Evolutionary conservation across 371 early-diverging fungal genomes (phyloP), one percentile per base, ranked within the genome.

Genomic region (Lichtheimia corymbifera): DNA sequence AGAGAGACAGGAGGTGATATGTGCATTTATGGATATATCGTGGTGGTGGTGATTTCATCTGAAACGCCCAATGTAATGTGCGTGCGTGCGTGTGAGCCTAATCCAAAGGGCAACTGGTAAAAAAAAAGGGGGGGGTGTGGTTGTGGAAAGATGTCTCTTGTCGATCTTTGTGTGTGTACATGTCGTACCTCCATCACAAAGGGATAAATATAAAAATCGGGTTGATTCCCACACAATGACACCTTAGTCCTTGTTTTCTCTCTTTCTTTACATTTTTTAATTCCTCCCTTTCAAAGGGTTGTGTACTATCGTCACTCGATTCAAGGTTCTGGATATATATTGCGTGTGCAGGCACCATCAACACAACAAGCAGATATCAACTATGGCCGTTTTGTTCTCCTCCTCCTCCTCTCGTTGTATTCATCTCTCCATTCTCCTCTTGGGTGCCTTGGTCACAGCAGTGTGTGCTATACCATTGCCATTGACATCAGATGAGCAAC

Each of bases 131-230:
- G 47, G 12, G 14, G 1, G 22, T 1, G 22, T 22, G 22, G 22
- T 22, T 22, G 9, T 9, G 35, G 35, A 9, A 9, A 9, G 35
- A 35, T 35, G 35, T 28, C 28, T 28, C 28, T 28, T 28, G 28
- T 35, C 35, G 35, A 35, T 35, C 35, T 35, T 11, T 35, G 11
- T 35, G 28, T 28, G 28, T 28, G 28, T 28, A 28, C 28, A 28
- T 28, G 35, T 35, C 35, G 35, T 35, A 2, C 9, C 11, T 35
- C 35, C 35, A 35, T 35, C 35, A 35, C 35, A 47, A 47, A 47
- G 47, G 47, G 47, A 47, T 47, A 47, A 18, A 47, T 47, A 47
- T 47, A 47, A 47, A 47, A 18, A n/a, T 47, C 18, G 17, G n/a
- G 18, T 47, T 17, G 47, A 5, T 18, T n/a, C 47, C 22, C 47